Evolutionary conservation across 306 rosid species (phyloP).

Genomic region (Cucumis hystrix): DNA sequence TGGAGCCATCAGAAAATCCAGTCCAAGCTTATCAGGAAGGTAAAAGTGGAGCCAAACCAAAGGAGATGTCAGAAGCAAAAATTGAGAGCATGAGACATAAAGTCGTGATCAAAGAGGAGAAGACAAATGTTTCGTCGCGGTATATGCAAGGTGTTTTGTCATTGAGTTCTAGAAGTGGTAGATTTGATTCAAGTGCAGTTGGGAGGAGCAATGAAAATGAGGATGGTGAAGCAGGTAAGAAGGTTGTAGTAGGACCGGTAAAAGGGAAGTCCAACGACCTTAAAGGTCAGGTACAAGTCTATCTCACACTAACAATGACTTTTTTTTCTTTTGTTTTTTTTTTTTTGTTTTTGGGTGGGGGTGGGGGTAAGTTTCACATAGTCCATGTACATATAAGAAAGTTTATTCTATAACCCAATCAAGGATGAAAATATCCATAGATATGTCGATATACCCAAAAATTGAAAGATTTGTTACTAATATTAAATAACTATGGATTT

Average conservation of each 20-base stretch:
- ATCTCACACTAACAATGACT: not conserved
- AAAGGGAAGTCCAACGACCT: slow-evolving; percentile 60
- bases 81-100: slow-evolving; percentile 40
- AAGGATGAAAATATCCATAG: no score
- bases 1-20: slow-evolving; percentile 41
- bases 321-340: not conserved
- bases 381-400: not conserved
- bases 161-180: slow-evolving; percentile 29
- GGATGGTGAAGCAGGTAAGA: slow-evolving; percentile 33
- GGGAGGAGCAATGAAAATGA: slow-evolving; percentile 44
- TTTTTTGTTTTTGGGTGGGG: no score
- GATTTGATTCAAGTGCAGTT: slow-evolving; percentile 23
- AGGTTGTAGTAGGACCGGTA: slow-evolving; percentile 14
- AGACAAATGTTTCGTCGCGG: slow-evolving; percentile 63
- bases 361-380: not conserved
- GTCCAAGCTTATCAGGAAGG: slow-evolving; percentile 19
- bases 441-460: no score
- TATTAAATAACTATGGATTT: no score
- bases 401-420: not conserved
- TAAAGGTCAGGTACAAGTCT: slow-evolving; percentile 68
- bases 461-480: no score
- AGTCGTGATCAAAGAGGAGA: slow-evolving; percentile 78
- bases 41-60: slow-evolving; percentile 16
- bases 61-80: slow-evolving; percentile 29
- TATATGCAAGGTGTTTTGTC: slow-evolving; percentile 68